Evolutionary conservation across 768 basidiomycete species (phyloP), one percentile per base, ranked within the genome.

Genomic region (Psilocybe subaeruginosa): DNA sequence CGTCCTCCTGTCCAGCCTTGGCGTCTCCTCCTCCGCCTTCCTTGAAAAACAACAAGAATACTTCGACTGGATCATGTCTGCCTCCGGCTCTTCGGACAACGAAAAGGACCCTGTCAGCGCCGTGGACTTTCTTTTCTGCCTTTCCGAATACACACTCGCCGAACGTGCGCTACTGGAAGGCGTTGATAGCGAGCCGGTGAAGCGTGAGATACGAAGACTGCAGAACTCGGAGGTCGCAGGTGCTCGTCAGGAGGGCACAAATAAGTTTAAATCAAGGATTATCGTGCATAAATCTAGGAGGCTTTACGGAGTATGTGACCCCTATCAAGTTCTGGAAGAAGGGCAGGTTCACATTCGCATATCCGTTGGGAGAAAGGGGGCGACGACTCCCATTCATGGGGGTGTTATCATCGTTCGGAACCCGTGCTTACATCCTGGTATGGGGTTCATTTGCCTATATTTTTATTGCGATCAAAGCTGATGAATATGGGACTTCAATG

Each of bases 221-320:
- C 87, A 88, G 71, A 74, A 78, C 58, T 66, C 70, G 0, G 88
- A 89, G 69, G 75, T 87, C 4, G 76, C 79, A 0, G 74, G 77
- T 23, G 83, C 87, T 61, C 66, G 76, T 64, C 85, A 85, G 66
- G 83, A 84, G 56, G 69, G 63, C 33, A 70, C 72, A 23, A 78
- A 83, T 19, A 85, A 80, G 66, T 77, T 77, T 49, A 78, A 86
- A 46, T 79, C 83, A 5, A 76, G 86, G 52, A 87, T 88, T 75
- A 80, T 89, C 54, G 77, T 90, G 3, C 81, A 83, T 45, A 81
- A 87, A 63, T 88, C 87, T 4, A 79, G 88, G 23, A 75, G 85
- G 2, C 71, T 90, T 3, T 90, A 82, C 54, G 88, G 88, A 0
- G 85, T 90, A 11, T 89, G 87, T 62, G 88, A 90, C 69, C 88